phyloP scores from a whole-genome alignment of 2,329 filamentous ascomycete genomes.

The Aotearoamyces nothofagi region DNA sequence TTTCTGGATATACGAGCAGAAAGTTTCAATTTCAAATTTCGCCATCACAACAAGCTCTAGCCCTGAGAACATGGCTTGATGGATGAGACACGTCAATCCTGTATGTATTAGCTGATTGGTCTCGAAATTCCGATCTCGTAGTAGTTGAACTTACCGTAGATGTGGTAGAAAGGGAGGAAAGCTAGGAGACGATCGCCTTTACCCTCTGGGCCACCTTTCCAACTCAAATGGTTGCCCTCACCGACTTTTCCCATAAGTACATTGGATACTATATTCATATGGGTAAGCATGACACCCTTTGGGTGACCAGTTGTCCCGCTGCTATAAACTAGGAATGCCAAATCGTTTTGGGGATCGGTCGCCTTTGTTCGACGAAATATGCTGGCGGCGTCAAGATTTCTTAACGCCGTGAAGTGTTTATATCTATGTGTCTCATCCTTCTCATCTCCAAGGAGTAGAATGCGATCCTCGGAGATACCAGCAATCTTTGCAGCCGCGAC shows the following conservation, averaged over 20 bases:
- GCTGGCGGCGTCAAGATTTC: slow-evolving; percentile 43
- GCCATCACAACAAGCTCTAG: slow-evolving; percentile 55
- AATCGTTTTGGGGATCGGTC: slow-evolving; percentile 54
- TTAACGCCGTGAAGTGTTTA: slow-evolving; percentile 60
- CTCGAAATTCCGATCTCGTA: slow-evolving; percentile 1
- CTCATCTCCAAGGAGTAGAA: slow-evolving; percentile 62
- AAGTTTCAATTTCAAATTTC: slow-evolving; percentile 68
- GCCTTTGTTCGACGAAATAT: slow-evolving; percentile 43
- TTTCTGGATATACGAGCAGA: slow-evolving; percentile 63
- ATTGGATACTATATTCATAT: slow-evolving; percentile 72
- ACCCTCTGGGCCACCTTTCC: slow-evolving; percentile 41
- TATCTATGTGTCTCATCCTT: slow-evolving; percentile 40
- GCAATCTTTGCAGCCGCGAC: slow-evolving; percentile 51
- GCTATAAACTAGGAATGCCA: slow-evolving; percentile 76
- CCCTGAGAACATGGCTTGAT: slow-evolving; percentile 51
- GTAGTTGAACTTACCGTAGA: slow-evolving; percentile 40
- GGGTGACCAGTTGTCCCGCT: slow-evolving; percentile 83
- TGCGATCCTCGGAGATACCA: slow-evolving; percentile 54
- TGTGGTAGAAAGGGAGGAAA: slow-evolving; percentile 81
- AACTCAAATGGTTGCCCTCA: slow-evolving; percentile 39
- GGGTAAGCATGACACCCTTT: slow-evolving; percentile 80
- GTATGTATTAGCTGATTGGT: slow-evolving; percentile 1
- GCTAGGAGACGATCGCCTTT: slow-evolving; percentile 60
- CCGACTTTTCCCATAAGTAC: slow-evolving; percentile 35
- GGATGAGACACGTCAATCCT: slow-evolving; percentile 59